Percentiles rank a stretch among this genome's conserved stretches.
phyloP scores from a whole-genome alignment of 2,329 filamentous ascomycete genomes.

The Cladosporium oxysporum region DNA sequence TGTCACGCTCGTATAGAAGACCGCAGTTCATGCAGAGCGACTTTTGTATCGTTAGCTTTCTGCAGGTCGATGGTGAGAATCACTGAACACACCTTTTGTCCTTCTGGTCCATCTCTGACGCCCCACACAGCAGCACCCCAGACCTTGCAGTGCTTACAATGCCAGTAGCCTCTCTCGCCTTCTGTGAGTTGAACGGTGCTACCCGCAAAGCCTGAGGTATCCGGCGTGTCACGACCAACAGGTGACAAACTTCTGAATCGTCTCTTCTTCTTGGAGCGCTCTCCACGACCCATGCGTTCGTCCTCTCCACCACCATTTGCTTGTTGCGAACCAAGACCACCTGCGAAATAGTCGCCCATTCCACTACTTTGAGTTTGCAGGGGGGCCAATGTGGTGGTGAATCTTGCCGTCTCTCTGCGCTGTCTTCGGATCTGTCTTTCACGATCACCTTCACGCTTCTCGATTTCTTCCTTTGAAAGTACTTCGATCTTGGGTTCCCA shows the following conservation, averaged over 20 bases:
- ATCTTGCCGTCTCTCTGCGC: constrained; percentile 86
- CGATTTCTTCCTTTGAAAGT: constrained; percentile 92
- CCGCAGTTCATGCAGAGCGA: constrained; percentile 93
- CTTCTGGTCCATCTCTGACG: constrained; percentile 84
- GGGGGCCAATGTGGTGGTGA: constrained; percentile 45
- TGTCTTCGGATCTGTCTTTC: constrained; percentile 86
- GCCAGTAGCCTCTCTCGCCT: constrained; percentile 76
- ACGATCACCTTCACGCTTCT: constrained; percentile 91
- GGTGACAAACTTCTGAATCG: constrained; percentile 88
- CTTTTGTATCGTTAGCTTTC: constrained; percentile 45
- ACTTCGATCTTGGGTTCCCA: constrained; percentile 56
- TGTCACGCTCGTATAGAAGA: constrained; percentile 82
- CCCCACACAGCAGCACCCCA: constrained; percentile 94
- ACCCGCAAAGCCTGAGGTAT: constrained; percentile 67
- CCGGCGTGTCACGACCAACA: constrained; percentile 77
- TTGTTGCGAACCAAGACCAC: constrained; percentile 41
- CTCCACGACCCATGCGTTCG: constrained; percentile 86
- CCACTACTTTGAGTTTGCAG: constrained; percentile 51
- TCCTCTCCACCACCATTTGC: constrained; percentile 53
- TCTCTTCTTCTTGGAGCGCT: constrained; percentile 92
- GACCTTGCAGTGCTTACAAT: constrained; percentile 82
- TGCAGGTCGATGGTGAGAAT: neutral
- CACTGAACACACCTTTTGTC: constrained; percentile 68
- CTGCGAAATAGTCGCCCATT: constrained; percentile 58
- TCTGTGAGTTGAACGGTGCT: constrained; percentile 67